Conservation (phyloP, 169 alveolate genomes). For the Eimeria brunetti region DNA sequence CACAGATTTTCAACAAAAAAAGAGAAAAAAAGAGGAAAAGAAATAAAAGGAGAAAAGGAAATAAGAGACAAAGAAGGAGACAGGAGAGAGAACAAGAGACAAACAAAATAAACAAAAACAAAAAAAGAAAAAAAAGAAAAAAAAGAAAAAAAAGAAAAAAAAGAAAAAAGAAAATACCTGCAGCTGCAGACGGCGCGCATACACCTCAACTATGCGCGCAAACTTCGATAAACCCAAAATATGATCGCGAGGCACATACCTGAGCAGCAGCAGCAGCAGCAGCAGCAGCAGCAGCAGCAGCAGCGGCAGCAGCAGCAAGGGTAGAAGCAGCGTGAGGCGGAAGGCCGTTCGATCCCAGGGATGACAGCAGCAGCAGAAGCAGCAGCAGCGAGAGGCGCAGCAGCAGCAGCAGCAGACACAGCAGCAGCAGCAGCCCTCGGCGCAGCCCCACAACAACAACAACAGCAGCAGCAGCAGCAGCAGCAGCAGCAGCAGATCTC, state of each 20-base stretch:
- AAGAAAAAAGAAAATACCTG: constrained; percentile 10
- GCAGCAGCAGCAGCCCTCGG: neutral
- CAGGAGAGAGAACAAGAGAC: neutral
- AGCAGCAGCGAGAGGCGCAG: neutral
- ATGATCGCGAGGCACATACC: constrained; percentile 77
- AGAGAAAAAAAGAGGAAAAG: neutral
- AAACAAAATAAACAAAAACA: no score
- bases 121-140: no score
- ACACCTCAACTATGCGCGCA: constrained; percentile 73
- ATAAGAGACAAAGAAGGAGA: neutral
- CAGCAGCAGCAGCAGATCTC: constrained; percentile 10
- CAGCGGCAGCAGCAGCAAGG: constrained; percentile 1
- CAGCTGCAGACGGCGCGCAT: constrained; percentile 78
- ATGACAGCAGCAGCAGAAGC: neutral
- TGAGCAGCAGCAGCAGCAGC: constrained; percentile 54
- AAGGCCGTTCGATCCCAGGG: neutral
- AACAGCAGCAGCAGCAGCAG: constrained; percentile 23
- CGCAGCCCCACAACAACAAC: neutral
- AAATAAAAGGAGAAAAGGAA: neutral
- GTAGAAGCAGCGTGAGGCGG: neutral
- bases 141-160: neutral
- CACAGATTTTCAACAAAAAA: neutral
- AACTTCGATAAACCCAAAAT: constrained; percentile 79
- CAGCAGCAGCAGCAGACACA: neutral
- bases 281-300: neutral